Evolutionary conservation across 192 early-diverging fungal species (phyloP).

Genomic region (Backusella tuberculispora): DNA sequence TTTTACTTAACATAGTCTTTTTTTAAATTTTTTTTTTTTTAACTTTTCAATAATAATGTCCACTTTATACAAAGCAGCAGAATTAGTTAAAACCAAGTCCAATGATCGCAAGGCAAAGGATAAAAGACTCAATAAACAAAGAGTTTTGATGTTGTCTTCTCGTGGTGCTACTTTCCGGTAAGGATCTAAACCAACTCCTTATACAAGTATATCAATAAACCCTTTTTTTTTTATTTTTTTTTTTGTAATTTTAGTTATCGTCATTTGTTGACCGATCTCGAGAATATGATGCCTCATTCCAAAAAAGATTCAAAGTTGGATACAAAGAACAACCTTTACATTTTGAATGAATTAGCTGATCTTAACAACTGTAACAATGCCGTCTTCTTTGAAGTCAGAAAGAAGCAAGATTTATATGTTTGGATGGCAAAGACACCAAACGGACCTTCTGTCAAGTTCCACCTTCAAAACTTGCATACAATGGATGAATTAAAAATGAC

Average conservation of each 20-base stretch:
- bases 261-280: constrained; percentile 90
- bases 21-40: neutral
- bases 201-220: neutral
- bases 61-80: constrained; percentile 44
- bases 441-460: constrained; percentile 94
- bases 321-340: constrained; percentile 83
- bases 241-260: constrained; percentile 81
- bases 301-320: constrained; percentile 97
- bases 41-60: constrained; percentile 34
- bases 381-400: constrained; percentile 94
- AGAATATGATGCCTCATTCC: constrained; percentile 86
- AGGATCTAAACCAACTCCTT: constrained; percentile 9
- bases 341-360: constrained; percentile 94
- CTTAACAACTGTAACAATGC: constrained; percentile 99
- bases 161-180: constrained; percentile 87
- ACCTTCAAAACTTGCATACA: constrained; percentile 96
- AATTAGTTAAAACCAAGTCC: constrained; percentile 25
- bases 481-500: constrained; percentile 99
- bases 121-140: constrained; percentile 81
- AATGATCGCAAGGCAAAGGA: constrained; percentile 50
- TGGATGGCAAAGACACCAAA: constrained; percentile 96
- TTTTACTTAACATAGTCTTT: no score
- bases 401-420: constrained; percentile 91
- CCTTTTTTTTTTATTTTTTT: no score
- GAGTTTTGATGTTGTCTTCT: constrained; percentile 86